These are phyloP conservation scores for Pseudonectria foliicola DNA, from an alignment of 2,329 filamentous ascomycete species.

Conservation along the genomic window DNA sequence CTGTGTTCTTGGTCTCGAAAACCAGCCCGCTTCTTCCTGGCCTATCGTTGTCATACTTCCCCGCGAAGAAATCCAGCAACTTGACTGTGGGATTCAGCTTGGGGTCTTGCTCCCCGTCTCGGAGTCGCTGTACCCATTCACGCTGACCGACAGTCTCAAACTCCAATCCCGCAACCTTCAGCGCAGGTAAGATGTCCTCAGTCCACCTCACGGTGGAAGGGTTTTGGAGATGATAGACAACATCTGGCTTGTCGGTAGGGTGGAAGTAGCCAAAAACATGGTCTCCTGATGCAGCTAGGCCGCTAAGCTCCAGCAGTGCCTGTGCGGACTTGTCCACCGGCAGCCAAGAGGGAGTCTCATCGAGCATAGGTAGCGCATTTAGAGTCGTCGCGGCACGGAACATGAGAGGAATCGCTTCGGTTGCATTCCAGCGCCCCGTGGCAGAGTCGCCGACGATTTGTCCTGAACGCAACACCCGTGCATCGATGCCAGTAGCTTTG, in stretches of 20 bases:
- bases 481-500: constrained; percentile 22
- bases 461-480: constrained; percentile 32
- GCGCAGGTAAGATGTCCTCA: constrained; percentile 42
- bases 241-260: constrained; percentile 10
- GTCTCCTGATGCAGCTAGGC: constrained; percentile 7
- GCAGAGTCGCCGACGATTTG: constrained; percentile 42
- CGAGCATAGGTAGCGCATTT: constrained; percentile 37
- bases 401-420: constrained; percentile 43
- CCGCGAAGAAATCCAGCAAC: constrained; percentile 42
- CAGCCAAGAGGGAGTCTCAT: constrained; percentile 32
- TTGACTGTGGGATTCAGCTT: constrained; percentile 44
- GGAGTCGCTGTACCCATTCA: constrained; percentile 39
- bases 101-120: constrained; percentile 40
- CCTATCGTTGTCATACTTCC: constrained; percentile 42
- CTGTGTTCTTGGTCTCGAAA: constrained; percentile 31
- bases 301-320: constrained; percentile 27
- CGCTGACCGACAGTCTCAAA: constrained; percentile 36
- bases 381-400: constrained; percentile 38
- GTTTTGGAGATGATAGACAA: constrained; percentile 49
- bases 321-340: constrained; percentile 30
- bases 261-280: constrained; percentile 7
- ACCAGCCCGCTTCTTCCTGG: constrained; percentile 28
- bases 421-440: constrained; percentile 41
- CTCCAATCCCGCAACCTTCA: constrained; percentile 36
- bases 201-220: constrained; percentile 43